Base-by-base conservation (phyloP, 192 early-diverging fungal species). In the Entomortierella lignicola region DNA sequence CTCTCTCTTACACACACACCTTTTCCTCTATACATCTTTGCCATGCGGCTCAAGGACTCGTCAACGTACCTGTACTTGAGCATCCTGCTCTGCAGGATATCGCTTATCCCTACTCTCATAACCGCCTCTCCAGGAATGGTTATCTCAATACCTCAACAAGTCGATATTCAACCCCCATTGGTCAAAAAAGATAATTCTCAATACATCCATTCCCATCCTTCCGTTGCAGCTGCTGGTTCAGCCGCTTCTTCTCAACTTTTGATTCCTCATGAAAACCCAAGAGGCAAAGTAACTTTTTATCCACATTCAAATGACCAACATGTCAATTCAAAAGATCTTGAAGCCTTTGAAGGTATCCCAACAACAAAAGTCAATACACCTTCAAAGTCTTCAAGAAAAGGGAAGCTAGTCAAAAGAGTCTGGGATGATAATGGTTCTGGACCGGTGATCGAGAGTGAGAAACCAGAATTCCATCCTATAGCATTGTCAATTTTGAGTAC, bases 401-500 rank as follows among this genome's bases (percentile, higher is more conserved):
- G 2, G 23, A 72, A 58, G 53, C 29, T 50, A 15, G 12, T 20
- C 4, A 47, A 47, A 48, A 50, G 69, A 32, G 1, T 71, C 4
- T 41, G n/a, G n/a, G n/a, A 23, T 4, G 60, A 71, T 21, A 69
- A 60, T 43, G 56, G 59, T 52, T 39, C 44, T 0, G 69, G 69
- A 0, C 37, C 59, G 1, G 25, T 55, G 34, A 71, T 71, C 25
- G 32, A 31, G 37, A 51, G 58, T 1, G 20, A 10, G 8, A 25
- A 12, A 58, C 62, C 53, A 18, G 72, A 81, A 0, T 72, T 71
- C 50, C 15, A 29, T 0, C 18, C 44, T 1, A 71, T 81, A 18
- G 55, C 66, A 10, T 39, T 93, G 13, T 64, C 93, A 10, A 64
- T 95, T 10, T 86, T 94, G 26, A 85, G 90, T 8, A 94, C 94